These are phyloP conservation scores for Allium fistulosum DNA, from an alignment of 106 monocot species.

Conservation along the genomic window DNA sequence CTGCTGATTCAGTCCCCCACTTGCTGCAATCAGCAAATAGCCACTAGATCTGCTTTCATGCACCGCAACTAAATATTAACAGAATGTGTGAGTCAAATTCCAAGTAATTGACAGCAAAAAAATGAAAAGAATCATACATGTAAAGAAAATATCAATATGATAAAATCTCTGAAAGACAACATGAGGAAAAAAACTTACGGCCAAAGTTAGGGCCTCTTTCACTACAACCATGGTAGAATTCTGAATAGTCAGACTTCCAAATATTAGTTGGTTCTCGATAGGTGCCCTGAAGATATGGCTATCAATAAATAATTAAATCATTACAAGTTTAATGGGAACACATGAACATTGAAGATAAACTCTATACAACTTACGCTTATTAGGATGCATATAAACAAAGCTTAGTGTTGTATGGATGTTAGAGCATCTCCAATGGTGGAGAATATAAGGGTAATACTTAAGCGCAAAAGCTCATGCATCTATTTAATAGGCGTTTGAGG, in stretches of 20 bases:
- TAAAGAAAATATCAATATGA: neutral
- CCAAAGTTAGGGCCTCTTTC: conserved; percentile 44
- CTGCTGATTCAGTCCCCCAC: conserved; percentile 95
- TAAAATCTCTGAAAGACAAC: neutral
- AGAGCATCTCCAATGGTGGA: neutral
- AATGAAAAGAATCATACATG: neutral
- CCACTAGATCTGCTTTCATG: conserved; percentile 71
- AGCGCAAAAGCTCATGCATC: too few species aligned
- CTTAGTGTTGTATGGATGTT: neutral
- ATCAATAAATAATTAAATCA: neutral
- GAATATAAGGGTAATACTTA: neutral
- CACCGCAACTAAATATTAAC: conserved; percentile 36
- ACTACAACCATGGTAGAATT: conserved; percentile 70
- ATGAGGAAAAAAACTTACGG: conserved; percentile 9
- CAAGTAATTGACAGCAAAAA: neutral
- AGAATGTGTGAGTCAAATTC: neutral
- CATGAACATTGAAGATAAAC: neutral
- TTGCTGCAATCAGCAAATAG: conserved; percentile 81
- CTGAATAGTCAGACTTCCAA: conserved; percentile 71
- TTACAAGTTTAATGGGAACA: neutral
- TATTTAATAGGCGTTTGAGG: too few species aligned
- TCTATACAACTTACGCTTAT: neutral
- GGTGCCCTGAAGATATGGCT: conserved; percentile 3
- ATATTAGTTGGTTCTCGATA: conserved; percentile 38
- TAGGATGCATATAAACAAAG: neutral